Percentiles rank a stretch among this genome's conserved stretches.
Evolutionary conservation across 768 basidiomycete species (phyloP).

Genomic region (Leccinum disarticulatum): DNA sequence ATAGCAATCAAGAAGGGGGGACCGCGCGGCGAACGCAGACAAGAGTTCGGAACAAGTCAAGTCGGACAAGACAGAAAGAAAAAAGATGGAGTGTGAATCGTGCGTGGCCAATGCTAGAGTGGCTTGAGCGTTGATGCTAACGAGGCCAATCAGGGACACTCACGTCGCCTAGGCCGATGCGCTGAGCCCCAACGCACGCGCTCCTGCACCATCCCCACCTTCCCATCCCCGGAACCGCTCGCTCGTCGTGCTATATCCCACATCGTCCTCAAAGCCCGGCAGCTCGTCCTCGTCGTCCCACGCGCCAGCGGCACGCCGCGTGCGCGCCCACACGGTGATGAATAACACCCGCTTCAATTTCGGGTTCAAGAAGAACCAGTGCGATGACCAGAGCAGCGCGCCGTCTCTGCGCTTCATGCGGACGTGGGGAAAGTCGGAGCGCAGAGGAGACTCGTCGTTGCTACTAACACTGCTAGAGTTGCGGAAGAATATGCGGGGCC

Average conservation of each 20-base stretch:
- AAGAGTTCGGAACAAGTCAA: not conserved
- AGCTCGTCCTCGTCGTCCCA: constrained; percentile 49
- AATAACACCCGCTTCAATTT: constrained; percentile 92
- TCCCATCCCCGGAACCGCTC: constrained; percentile 83
- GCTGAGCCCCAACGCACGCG: constrained; percentile 70
- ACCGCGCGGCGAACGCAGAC: not conserved
- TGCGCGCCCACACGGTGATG: constrained; percentile 88
- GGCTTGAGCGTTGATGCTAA: constrained; percentile 18
- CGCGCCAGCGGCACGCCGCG: constrained; percentile 53
- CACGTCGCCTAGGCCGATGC: constrained; percentile 31
- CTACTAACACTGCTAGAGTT: constrained; percentile 37
- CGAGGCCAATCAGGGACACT: constrained; percentile 17
- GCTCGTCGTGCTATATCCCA: constrained; percentile 33
- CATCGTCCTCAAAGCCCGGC: constrained; percentile 37
- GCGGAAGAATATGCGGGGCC: constrained; percentile 19
- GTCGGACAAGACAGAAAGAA: not conserved
- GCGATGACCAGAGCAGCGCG: constrained; percentile 90
- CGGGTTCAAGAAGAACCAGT: constrained; percentile 96
- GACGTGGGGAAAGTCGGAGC: constrained; percentile 44
- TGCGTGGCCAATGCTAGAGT: not conserved
- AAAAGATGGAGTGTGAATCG: not conserved
- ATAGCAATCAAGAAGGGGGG: not conserved
- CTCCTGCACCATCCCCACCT: constrained; percentile 76
- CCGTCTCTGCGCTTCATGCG: constrained; percentile 61
- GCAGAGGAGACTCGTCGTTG: constrained; percentile 32